phyloP scores from a whole-genome alignment of 768 basidiomycete genomes.

The Tylopilus felleus region DNA sequence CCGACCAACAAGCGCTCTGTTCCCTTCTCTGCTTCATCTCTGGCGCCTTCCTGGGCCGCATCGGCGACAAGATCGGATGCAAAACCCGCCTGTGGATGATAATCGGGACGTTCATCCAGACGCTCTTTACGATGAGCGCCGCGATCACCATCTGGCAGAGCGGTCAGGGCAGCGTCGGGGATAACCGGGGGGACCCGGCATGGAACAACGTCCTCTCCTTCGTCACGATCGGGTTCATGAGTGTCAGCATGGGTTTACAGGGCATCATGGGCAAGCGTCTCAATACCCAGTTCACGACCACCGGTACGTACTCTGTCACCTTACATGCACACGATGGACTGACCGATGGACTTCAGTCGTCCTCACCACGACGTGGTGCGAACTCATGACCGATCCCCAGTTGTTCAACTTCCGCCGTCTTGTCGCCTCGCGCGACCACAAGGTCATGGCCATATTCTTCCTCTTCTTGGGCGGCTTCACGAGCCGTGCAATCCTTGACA shows the following conservation, averaged over 20 bases:
- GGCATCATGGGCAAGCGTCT: conserved; percentile 82
- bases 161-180: conserved; percentile 51
- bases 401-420: conserved; percentile 57
- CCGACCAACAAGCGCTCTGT: conserved; percentile 81
- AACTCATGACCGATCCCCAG: conserved; percentile 76
- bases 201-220: conserved; percentile 71
- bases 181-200: conserved; percentile 54
- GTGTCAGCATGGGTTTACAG: conserved; percentile 73
- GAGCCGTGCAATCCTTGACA: conserved; percentile 55
- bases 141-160: conserved; percentile 73
- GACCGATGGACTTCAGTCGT: conserved; percentile 48
- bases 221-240: conserved; percentile 74
- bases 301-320: conserved; percentile 44
- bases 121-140: conserved; percentile 69
- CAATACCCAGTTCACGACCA: conserved; percentile 76
- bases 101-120: conserved; percentile 67
- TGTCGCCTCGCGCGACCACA: conserved; percentile 66
- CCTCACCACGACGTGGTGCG: conserved; percentile 86
- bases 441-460: conserved; percentile 58
- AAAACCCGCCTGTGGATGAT: conserved; percentile 75
- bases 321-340: not conserved
- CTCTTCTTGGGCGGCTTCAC: conserved; percentile 77
- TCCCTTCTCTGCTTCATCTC: conserved; percentile 75
- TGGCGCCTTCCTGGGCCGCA: conserved; percentile 74
- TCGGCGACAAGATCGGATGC: conserved; percentile 79